A percentile compares a stretch with the other conserved stretches of the same genome.
Conservation (phyloP, 2,329 filamentous ascomycete species). For the Akanthomyces uredinophilus region DNA sequence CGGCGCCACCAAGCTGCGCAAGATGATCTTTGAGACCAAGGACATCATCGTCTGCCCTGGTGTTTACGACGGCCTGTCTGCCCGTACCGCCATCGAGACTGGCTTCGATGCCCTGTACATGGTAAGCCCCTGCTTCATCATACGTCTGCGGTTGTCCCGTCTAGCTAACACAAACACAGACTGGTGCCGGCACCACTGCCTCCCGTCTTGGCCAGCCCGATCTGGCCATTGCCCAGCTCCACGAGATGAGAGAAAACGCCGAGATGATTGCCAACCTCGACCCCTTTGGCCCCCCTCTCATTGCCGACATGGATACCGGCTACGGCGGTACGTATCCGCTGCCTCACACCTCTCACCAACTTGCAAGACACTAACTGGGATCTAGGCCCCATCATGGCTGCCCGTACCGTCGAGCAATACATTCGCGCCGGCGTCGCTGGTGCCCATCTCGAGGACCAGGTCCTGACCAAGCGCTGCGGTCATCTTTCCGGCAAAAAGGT, state of each 20-base stretch:
- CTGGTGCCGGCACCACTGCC: constrained; percentile 57
- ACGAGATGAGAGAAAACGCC: constrained; percentile 60
- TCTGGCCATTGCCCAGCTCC: constrained; percentile 55
- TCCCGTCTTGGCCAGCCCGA: constrained; percentile 60
- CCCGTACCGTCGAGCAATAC: constrained; percentile 48
- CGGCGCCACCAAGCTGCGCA: constrained; percentile 34
- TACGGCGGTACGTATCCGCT: constrained; percentile 40
- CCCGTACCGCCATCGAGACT: constrained; percentile 55
- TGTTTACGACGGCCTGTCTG: constrained; percentile 64
- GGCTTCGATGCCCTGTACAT: constrained; percentile 64
- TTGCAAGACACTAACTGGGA: neutral
- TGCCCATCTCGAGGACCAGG: constrained; percentile 59
- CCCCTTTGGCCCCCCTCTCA: constrained; percentile 49
- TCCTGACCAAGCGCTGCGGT: constrained; percentile 61
- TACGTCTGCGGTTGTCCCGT: neutral
- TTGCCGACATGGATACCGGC: constrained; percentile 56
- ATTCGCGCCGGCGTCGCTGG: constrained; percentile 52
- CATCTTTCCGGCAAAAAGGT: constrained; percentile 58
- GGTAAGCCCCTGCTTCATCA: constrained; percentile 36
- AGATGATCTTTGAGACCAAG: constrained; percentile 34
- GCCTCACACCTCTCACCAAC: neutral
- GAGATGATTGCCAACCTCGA: constrained; percentile 59
- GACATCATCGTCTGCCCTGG: constrained; percentile 55
- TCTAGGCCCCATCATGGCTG: constrained; percentile 43
- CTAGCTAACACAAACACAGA: constrained; percentile 32